Evolutionary conservation across 1,284 basidiomycete species (phyloP), one percentile per base, ranked within the genome.

Genomic region (Apiotrichum sp.): DNA sequence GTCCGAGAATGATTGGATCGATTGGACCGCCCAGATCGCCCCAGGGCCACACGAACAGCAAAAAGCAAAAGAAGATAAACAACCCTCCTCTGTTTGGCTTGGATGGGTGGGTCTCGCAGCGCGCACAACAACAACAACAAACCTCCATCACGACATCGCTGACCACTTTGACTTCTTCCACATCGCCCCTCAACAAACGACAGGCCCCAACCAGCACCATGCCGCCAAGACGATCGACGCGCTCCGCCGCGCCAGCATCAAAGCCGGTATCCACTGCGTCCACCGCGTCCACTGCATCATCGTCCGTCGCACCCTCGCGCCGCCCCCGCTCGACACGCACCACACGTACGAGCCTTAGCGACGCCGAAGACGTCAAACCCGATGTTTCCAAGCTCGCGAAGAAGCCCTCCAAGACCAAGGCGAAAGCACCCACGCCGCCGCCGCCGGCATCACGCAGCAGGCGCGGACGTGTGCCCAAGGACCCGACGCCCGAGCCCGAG

Each of bases 271-370:
- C 44, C 43, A 78, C 36, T 38, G 36, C 36, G 11, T 16, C 11
- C 11, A 16, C 40, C 6, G 40, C 40, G 40, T 41, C 40, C 11
- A 14, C 40, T 41, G 40, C 40, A 33, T 33, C 22, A 43, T 47
- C 44, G 44, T 11, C 38, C 41, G 29, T 29, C 29, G 29, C 29
- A 29, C 29, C 29, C 29, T 29, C 29, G 29, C 29, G 29, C 29
- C 29, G 29, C 29, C 29, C 29, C 29, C 29, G 29, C 29, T 29
- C 29, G 29, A 29, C 29, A 29, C 29, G 29, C 29, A 29, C 29
- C 29, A 29, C 29, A 29, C 29, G 29, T 29, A 29, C 29, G 29
- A 29, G 29, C 78, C 69, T 72, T 59, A 11, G 77, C 65, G 47
- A 78, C 75, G 57, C 55, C 41, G 61, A 56, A 4, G 62, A 55